Conservation (phyloP, 176 grass and related monocot genomes). For the Carex littledalei region DNA sequence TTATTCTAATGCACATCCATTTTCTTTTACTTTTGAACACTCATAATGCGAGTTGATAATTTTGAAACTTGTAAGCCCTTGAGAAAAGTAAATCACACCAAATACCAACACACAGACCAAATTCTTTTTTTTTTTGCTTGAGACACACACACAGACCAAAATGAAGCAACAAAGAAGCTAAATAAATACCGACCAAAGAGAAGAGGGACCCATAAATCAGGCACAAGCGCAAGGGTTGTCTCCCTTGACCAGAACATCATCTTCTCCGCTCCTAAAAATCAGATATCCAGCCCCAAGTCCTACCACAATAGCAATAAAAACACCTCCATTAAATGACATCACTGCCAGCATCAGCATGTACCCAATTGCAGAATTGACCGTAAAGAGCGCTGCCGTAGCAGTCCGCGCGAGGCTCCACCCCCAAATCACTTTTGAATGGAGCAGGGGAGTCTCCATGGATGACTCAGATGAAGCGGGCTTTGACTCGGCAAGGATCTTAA, state of each 20-base stretch:
- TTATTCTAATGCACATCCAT: neutral
- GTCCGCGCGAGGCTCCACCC: slow-evolving; percentile 16
- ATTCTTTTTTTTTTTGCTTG: too few relatives aligned
- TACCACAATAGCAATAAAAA: slow-evolving; percentile 64
- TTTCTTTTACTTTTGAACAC: neutral
- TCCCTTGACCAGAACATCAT: slow-evolving; percentile 48
- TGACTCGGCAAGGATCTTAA: slow-evolving; percentile 40
- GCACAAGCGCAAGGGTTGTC: slow-evolving; percentile 91
- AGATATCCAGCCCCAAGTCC: slow-evolving; percentile 77
- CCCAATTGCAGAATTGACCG: slow-evolving; percentile 71
- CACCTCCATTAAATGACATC: slow-evolving; percentile 96
- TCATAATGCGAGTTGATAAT: neutral
- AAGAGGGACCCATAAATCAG: slow-evolving; percentile 16
- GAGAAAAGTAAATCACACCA: neutral
- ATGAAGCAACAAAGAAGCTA: neutral
- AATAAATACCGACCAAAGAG: slow-evolving; percentile 9
- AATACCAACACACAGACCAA: neutral
- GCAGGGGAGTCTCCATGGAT: slow-evolving; percentile 15
- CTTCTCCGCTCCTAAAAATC: slow-evolving; percentile 63
- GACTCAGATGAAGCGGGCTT: slow-evolving; percentile 32
- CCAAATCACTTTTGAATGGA: neutral
- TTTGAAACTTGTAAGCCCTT: neutral
- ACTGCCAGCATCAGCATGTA: slow-evolving; percentile 96
- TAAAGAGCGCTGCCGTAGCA: slow-evolving; percentile 57
- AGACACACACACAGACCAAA: slow-evolving; percentile 26